Percentiles rank a stretch among this genome's conserved stretches.
phyloP scores from a whole-genome alignment of 2,329 filamentous ascomycete species.

The Penicillium sp. region DNA sequence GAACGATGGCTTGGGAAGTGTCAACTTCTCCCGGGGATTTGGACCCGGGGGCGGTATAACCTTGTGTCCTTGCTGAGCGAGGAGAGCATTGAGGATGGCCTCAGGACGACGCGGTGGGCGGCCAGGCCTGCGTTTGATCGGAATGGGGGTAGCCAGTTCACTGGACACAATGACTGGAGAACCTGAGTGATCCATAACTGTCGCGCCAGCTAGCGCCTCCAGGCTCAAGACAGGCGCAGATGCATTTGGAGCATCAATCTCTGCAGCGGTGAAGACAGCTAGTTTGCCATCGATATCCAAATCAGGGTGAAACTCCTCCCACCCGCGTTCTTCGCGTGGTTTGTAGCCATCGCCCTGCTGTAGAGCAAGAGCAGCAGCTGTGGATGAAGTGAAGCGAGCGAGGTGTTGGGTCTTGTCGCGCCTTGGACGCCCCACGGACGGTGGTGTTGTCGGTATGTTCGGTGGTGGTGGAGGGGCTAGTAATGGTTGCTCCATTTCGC shows the following conservation, averaged over 20 bases:
- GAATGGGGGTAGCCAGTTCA: slow-evolving; percentile 38
- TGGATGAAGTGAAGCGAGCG: slow-evolving; percentile 73
- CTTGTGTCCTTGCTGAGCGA: slow-evolving; percentile 56
- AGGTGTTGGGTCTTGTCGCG: slow-evolving; percentile 46
- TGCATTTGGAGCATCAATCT: slow-evolving; percentile 71
- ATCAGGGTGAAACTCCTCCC: slow-evolving; percentile 96
- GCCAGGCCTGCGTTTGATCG: slow-evolving; percentile 58
- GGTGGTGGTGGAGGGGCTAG: slow-evolving; percentile 30
- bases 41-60: slow-evolving; percentile 48
- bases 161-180: slow-evolving; percentile 42
- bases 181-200: slow-evolving; percentile 32
- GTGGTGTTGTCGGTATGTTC: slow-evolving; percentile 36
- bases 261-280: slow-evolving; percentile 73
- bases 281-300: slow-evolving; percentile 82
- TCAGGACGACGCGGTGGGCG: slow-evolving; percentile 62
- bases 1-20: slow-evolving; percentile 49
- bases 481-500: slow-evolving; percentile 39
- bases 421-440: slow-evolving; percentile 38
- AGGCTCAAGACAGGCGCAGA: slow-evolving; percentile 44
- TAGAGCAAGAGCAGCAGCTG: slow-evolving; percentile 82
- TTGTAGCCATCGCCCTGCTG: slow-evolving; percentile 96
- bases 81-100: slow-evolving; percentile 58
- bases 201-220: slow-evolving; percentile 30
- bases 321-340: slow-evolving; percentile 89
- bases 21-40: slow-evolving; percentile 49